Evolutionary conservation across 2,329 filamentous ascomycete species (phyloP).

Genomic region (Exophiala aquamarina): DNA sequence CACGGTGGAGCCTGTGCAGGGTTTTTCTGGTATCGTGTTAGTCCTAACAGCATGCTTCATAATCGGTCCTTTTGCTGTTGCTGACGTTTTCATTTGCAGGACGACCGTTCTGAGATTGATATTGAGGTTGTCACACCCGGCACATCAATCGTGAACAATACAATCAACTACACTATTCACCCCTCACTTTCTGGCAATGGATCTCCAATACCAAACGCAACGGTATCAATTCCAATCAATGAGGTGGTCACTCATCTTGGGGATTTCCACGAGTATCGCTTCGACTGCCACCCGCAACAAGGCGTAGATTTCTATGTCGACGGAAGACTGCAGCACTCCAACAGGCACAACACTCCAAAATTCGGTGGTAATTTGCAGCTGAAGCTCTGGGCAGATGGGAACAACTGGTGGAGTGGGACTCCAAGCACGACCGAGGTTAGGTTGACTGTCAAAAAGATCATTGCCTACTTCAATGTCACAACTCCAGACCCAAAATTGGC

Average conservation of each 20-base stretch:
- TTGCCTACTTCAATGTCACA: constrained; percentile 31
- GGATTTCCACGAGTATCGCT: constrained; percentile 30
- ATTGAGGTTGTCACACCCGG: constrained; percentile 31
- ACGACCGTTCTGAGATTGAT: constrained; percentile 32
- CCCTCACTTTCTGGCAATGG: constrained; percentile 27
- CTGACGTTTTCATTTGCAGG: constrained; percentile 17
- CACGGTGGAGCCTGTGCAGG: constrained; percentile 30
- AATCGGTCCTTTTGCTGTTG: no score
- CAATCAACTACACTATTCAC: constrained; percentile 33
- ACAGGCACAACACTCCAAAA: constrained; percentile 22
- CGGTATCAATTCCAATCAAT: constrained; percentile 26
- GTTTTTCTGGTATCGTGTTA: constrained; percentile 35
- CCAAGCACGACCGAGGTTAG: constrained; percentile 31
- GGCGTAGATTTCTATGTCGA: constrained; percentile 31
- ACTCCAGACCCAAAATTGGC: constrained; percentile 12
- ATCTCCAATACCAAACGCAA: constrained; percentile 27
- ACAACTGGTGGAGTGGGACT: constrained; percentile 29
- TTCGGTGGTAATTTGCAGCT: constrained; percentile 28
- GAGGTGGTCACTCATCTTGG: constrained; percentile 12
- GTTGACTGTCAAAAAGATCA: constrained; percentile 27
- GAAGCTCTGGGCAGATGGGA: constrained; percentile 34
- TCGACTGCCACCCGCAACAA: constrained; percentile 28
- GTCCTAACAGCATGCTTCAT: not conserved
- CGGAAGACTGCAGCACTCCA: constrained; percentile 24
- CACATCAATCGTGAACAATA: constrained; percentile 25